These are phyloP conservation scores for Margaritispora aquatica DNA, from an alignment of 495 filamentous ascomycete species.

Conservation along the genomic window DNA sequence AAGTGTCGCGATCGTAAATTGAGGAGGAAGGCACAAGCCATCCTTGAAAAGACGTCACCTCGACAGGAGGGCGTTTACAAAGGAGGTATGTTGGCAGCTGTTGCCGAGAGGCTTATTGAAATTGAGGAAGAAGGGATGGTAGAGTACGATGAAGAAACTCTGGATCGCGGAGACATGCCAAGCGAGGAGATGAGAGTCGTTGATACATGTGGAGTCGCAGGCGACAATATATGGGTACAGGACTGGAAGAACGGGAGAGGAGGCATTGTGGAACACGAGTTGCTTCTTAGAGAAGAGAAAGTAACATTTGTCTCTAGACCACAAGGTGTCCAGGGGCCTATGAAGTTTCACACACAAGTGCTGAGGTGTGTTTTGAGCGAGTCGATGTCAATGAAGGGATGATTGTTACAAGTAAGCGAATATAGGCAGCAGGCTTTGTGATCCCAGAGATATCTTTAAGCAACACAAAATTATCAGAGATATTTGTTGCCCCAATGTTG, in stretches of 20 bases:
- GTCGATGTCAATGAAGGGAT: not conserved
- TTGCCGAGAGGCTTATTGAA: conserved; percentile 3
- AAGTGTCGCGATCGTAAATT: conserved; percentile 36
- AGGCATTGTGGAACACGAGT: not conserved
- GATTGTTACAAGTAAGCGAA: not conserved
- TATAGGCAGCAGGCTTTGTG: no score
- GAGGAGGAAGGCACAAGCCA: conserved; percentile 32
- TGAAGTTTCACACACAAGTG: not conserved
- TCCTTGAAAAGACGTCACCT: conserved; percentile 25
- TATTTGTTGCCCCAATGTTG: no score
- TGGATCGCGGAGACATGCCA: not conserved
- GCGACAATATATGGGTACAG: not conserved
- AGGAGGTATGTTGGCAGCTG: not conserved
- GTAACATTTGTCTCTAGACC: not conserved
- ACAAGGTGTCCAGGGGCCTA: not conserved
- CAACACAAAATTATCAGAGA: no score
- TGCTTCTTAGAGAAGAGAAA: not conserved
- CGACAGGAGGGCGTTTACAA: conserved; percentile 42
- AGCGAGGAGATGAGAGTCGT: not conserved
- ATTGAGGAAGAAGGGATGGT: conserved; percentile 5
- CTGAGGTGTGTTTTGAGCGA: not conserved
- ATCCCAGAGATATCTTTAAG: no score
- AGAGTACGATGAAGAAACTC: not conserved
- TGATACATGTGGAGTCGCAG: not conserved
- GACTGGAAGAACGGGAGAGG: not conserved